A percentile compares a stretch with the other conserved stretches of the same genome.
Evolutionary conservation across 768 basidiomycete species (phyloP).

Genomic region (Collybia mongolica): DNA sequence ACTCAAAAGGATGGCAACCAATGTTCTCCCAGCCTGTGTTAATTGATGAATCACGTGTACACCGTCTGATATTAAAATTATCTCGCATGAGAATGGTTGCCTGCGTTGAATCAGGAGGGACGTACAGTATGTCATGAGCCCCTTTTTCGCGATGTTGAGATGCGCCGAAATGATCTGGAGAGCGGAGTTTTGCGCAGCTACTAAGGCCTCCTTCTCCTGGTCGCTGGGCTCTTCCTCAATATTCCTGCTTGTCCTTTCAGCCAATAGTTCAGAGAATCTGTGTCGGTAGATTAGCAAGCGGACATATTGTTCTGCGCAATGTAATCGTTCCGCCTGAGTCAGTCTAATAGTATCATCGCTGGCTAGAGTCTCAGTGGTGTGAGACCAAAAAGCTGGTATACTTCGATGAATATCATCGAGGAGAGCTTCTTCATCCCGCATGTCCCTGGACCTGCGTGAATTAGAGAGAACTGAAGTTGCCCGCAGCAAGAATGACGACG

Average conservation of each 20-base stretch:
- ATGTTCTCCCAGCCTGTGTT: constrained; percentile 89
- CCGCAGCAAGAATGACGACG: constrained; percentile 74
- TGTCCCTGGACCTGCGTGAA: constrained; percentile 56
- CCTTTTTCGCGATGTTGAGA: constrained; percentile 81
- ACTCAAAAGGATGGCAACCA: constrained; percentile 84
- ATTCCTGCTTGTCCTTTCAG: constrained; percentile 57
- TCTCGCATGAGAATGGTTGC: constrained; percentile 1
- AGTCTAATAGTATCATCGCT: constrained; percentile 86
- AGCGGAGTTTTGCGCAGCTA: constrained; percentile 73
- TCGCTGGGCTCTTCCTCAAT: constrained; percentile 59
- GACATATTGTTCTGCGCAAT: constrained; percentile 86
- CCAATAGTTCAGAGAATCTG: constrained; percentile 75
- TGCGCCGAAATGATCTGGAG: constrained; percentile 81
- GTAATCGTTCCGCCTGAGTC: constrained; percentile 84
- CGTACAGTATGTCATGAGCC: constrained; percentile 94
- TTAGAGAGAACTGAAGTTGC: constrained; percentile 71
- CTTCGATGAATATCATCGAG: constrained; percentile 76
- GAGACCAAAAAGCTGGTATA: constrained; percentile 77
- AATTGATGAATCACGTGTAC: constrained; percentile 96
- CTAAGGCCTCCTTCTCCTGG: constrained; percentile 76
- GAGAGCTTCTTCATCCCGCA: constrained; percentile 78
- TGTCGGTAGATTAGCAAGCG: constrained; percentile 88
- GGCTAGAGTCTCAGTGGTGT: constrained; percentile 75
- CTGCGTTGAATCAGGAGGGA: constrained; percentile 16
- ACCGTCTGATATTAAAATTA: constrained; percentile 56